Percentiles rank a stretch among this genome's conserved stretches.
Conservation (phyloP, 495 filamentous ascomycete genomes). For the Zalerion maritima region DNA sequence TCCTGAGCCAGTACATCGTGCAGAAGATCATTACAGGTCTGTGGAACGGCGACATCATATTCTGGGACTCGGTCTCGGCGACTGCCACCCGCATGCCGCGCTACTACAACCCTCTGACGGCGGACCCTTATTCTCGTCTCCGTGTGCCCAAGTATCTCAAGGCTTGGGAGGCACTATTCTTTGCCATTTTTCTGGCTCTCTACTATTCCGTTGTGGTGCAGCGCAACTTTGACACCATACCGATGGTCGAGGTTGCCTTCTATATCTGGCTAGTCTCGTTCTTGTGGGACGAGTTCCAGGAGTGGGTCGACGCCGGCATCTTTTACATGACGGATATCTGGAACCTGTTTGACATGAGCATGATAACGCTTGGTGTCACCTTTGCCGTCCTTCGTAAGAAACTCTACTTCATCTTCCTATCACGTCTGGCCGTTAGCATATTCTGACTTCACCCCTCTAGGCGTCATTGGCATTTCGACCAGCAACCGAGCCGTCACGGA, state of each 20-base stretch:
- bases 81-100: slow-evolving; percentile 48
- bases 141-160: slow-evolving; percentile 56
- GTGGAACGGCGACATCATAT: slow-evolving; percentile 56
- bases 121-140: slow-evolving; percentile 50
- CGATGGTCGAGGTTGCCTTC: slow-evolving; percentile 16
- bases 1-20: slow-evolving; percentile 47
- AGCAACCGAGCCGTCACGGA: slow-evolving; percentile 37
- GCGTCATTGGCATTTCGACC: slow-evolving; percentile 41
- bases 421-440: slow-evolving; percentile 2
- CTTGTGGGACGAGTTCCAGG: slow-evolving; percentile 50
- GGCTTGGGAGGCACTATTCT: slow-evolving; percentile 52
- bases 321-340: slow-evolving; percentile 57
- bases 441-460: slow-evolving; percentile 15
- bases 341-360: slow-evolving; percentile 54
- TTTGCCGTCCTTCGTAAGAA: slow-evolving; percentile 47
- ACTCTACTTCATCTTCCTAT: slow-evolving; percentile 15
- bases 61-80: slow-evolving; percentile 54
- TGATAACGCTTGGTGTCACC: slow-evolving; percentile 44
- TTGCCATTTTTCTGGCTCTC: slow-evolving; percentile 44
- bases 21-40: slow-evolving; percentile 53
- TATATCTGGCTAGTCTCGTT: slow-evolving; percentile 45
- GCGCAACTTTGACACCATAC: slow-evolving; percentile 11
- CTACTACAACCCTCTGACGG: slow-evolving; percentile 43
- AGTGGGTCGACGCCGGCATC: slow-evolving; percentile 44
- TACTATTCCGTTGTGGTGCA: slow-evolving; percentile 50